Evolutionary conservation across 163 green algal genomes (phyloP).

Genomic region (Scenedesmus sp.): DNA sequence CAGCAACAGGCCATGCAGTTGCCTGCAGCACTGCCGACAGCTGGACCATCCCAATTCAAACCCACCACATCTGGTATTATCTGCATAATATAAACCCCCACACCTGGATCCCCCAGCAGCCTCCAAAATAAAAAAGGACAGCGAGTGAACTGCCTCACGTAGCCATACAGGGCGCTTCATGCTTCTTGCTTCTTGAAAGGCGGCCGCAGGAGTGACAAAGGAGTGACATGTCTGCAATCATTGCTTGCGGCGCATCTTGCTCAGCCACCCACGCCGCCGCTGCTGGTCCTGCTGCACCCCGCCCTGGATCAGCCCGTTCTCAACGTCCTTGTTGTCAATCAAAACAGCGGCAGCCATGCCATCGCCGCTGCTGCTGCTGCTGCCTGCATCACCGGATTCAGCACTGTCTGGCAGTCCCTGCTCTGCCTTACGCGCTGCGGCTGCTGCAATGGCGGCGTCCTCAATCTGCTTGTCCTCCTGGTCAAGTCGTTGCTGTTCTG

Average conservation of each 20-base stretch:
- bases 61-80: neutral
- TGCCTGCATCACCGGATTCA: neutral
- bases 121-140: no score
- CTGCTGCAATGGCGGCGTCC: neutral
- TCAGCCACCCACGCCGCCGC: neutral
- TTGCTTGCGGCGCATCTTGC: neutral
- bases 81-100: neutral
- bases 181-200: no score
- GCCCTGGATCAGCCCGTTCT: neutral
- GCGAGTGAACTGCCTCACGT: no score
- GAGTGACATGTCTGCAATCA: no score
- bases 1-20: neutral
- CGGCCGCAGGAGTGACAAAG: no score
- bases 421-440: neutral
- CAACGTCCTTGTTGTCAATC: conserved; percentile 23
- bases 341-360: neutral
- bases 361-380: neutral
- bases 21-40: neutral
- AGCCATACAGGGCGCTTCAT: no score
- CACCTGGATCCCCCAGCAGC: no score
- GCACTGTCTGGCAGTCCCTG: neutral
- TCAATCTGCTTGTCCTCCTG: conserved; percentile 29
- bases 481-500: conserved; percentile 28
- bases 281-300: neutral
- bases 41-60: neutral